Conservation (phyloP, 495 filamentous ascomycete species). For the Astrothelium macrocarpum region DNA sequence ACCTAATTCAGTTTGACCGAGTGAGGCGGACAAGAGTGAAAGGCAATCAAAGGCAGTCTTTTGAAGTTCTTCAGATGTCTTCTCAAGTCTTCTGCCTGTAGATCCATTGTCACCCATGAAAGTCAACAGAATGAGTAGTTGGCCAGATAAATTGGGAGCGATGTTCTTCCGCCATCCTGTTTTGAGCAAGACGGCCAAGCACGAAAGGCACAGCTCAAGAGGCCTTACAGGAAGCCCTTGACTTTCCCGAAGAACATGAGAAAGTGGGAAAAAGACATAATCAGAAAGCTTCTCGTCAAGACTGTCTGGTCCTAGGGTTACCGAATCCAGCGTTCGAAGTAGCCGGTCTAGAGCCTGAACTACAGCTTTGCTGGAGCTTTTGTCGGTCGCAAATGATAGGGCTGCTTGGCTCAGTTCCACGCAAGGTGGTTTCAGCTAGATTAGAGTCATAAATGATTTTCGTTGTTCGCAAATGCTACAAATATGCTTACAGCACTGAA, state of each 20-base stretch:
- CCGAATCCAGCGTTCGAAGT: slow-evolving; percentile 40
- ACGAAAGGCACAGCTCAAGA: slow-evolving; percentile 64
- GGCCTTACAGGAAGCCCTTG: slow-evolving; percentile 61
- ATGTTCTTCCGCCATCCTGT: slow-evolving; percentile 68
- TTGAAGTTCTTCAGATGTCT: slow-evolving; percentile 32
- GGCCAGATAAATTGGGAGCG: slow-evolving; percentile 59
- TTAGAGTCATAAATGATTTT: neutral
- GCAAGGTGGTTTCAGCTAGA: slow-evolving; percentile 69
- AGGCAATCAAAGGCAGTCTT: slow-evolving; percentile 47
- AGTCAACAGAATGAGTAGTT: slow-evolving; percentile 76
- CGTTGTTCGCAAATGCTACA: neutral
- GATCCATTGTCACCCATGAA: slow-evolving; percentile 63
- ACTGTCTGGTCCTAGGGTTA: slow-evolving; percentile 40
- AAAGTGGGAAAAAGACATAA: slow-evolving; percentile 89
- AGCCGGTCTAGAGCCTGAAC: slow-evolving; percentile 46
- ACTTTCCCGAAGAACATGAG: slow-evolving; percentile 71
- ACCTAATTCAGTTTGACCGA: slow-evolving; percentile 24
- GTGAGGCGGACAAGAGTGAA: slow-evolving; percentile 39
- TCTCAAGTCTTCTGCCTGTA: slow-evolving; percentile 19
- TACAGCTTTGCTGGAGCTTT: slow-evolving; percentile 45
- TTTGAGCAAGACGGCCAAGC: slow-evolving; percentile 58
- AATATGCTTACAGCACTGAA: neutral
- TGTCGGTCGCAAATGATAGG: slow-evolving; percentile 48
- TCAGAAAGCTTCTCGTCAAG: slow-evolving; percentile 80
- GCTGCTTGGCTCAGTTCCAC: slow-evolving; percentile 66